phyloP scores from a whole-genome alignment of 345 rosid genomes.

The Crucihimalaya himalaica region DNA sequence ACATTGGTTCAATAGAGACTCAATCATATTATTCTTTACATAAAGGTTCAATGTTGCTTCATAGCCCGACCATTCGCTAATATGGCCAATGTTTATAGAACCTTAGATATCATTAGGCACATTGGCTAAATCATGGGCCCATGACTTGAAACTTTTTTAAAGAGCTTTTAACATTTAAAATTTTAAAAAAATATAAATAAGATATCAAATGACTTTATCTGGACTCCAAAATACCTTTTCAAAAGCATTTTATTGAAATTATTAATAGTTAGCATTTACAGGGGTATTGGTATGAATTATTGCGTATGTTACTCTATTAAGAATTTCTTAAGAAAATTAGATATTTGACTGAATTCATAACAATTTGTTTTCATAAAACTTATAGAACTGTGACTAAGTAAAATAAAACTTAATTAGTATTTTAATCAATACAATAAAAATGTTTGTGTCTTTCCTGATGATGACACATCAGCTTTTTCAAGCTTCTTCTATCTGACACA shows the following conservation, averaged over 20 bases:
- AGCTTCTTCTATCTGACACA: too few relatives aligned
- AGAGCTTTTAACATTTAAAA: neutral
- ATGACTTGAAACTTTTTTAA: neutral
- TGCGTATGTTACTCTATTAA: neutral
- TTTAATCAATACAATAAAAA: too few relatives aligned
- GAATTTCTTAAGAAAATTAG: neutral
- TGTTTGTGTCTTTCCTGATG: too few relatives aligned
- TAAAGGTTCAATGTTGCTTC: slow-evolving; percentile 26
- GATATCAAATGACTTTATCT: neutral
- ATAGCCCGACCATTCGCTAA: slow-evolving; percentile 37
- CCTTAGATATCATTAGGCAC: slow-evolving; percentile 41
- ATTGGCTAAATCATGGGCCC: slow-evolving; percentile 36
- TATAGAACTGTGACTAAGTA: too few relatives aligned
- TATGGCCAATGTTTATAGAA: slow-evolving; percentile 36
- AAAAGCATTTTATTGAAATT: neutral
- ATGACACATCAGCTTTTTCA: too few relatives aligned
- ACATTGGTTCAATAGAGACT: slow-evolving; percentile 14
- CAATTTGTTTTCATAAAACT: neutral
- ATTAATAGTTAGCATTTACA: slow-evolving; percentile 1
- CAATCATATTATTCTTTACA: slow-evolving; percentile 22
- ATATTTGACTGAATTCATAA: neutral
- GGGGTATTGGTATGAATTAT: neutral
- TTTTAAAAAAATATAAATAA: neutral
- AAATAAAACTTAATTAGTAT: neutral
- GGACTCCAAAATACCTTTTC: neutral